Evolutionary conservation across 345 rosid genomes (phyloP), one percentile per base, ranked within the genome.

Genomic region (Hibiscus mutabilis): DNA sequence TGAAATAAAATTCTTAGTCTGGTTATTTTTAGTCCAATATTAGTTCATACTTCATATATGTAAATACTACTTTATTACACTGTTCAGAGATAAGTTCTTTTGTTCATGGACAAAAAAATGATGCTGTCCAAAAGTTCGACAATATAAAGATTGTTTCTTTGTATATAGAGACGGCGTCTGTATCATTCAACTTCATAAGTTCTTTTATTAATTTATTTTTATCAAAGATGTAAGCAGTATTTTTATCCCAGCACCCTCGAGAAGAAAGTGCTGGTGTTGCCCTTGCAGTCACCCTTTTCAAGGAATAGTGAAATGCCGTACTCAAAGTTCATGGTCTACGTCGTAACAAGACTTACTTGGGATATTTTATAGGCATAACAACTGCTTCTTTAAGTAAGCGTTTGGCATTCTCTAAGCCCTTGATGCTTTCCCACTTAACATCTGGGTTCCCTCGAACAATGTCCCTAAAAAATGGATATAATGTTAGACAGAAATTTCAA

Each of bases 291-390:
- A 64, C 12, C 29, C 24, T 19, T 19, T 40, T 64, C 68, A 40
- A 21, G 51, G 9, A 63, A 9, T 27, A 59, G 37, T 19, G 21
- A 5, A n/a, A 8, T 29, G 44, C n/a, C 18, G 19, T 22, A 25
- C 15, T 47, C 16, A 69, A 6, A 29, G 31, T n/a, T 56, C 47
- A 24, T 24, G 65, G 12, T 22, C 35, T 37, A 33, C 1, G 55
- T 35, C 47, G 13, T 2, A 60, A 37, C 29, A 77, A 65, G 57
- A 88, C 89, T 75, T 84, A 90, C 99, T 87, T 80, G 73, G 99
- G 99, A 79, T 95, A 95, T 80, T 95, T 95, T 55, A 95, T 95
- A 47, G 99, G 99, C 97, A 95, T 95, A 70, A 95, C 97, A 74
- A 95, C 99, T 49, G 99, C 99, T 84, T 95, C 99, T 82, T 95